Evolutionary conservation across 805 yeast genomes (phyloP), one percentile per base, ranked within the genome.

Genomic region (Phaffomyces thermotolerans): DNA sequence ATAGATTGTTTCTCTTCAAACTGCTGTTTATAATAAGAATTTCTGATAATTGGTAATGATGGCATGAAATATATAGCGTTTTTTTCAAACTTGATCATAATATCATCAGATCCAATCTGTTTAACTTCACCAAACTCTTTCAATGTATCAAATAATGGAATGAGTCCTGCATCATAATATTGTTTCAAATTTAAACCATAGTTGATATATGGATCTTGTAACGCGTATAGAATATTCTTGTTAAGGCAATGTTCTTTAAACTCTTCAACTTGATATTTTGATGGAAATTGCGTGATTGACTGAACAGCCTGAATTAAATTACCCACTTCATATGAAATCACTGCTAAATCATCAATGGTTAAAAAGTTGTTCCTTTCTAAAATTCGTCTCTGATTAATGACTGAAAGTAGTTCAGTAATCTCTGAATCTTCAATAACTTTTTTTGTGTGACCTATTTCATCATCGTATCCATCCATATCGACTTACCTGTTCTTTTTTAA

Each of bases 181-280:
- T 43, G 35, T 23, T 46, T 46, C 18, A 48, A 17, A 8, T 36
- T 35, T 10, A 48, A 15, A 4, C 43, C 50, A 10, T 41, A 34
- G 6, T 20, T 14, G 4, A 39, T 35, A n/a, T 39, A 23, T 4
- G 50, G 45, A 17, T 42, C 32, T 13, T 43, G 45, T 9, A 48
- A 25, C 4, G 38, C 36, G 27, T 35, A 15, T 2, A 39, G 41
- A 2, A 39, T 9, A 4, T 15, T 24, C 20, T 36, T 35, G n/a
- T 46, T 40, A 4, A n/a, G 6, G 4, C 39, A 37, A 8, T 17
- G 20, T 4, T 12, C 14, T 36, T 41, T 41, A 31, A 41, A 43
- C 12, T 34, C 37, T 4, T 43, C 47, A n/a, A 48, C 41, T 12
- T 38, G 30, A 9, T 33, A 37, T 23, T 41, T 40, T 1, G 49